These are phyloP conservation scores for Sanghuangporus baumii DNA, from an alignment of 1,284 basidiomycete species.

Conservation along the genomic window DNA sequence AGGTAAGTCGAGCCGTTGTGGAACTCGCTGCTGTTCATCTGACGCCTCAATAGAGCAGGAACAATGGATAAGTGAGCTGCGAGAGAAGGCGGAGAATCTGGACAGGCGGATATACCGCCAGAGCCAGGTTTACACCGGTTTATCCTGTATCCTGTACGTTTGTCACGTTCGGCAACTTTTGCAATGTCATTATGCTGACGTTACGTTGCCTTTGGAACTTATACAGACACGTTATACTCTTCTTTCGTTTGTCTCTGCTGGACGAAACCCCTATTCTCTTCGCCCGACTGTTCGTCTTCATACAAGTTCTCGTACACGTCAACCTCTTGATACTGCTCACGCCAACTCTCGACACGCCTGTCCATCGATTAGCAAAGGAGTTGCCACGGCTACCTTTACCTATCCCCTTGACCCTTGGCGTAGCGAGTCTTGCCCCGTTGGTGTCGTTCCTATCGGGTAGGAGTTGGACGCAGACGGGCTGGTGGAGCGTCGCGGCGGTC, in stretches of 20 bases:
- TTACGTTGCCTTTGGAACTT: neutral
- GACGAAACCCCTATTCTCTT: slow-evolving; percentile 6
- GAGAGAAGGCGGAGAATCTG: neutral
- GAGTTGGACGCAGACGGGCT: slow-evolving; percentile 11
- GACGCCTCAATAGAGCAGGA: slow-evolving; percentile 10
- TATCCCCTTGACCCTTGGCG: neutral
- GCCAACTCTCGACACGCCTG: neutral
- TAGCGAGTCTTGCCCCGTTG: neutral
- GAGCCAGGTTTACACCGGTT: neutral
- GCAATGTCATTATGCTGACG: neutral
- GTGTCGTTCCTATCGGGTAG: slow-evolving; percentile 4
- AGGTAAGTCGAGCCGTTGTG: neutral
- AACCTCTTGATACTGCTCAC: slow-evolving; percentile 2
- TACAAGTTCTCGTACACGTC: slow-evolving; percentile 6
- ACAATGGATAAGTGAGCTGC: slow-evolving; percentile 6
- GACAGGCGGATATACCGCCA: neutral
- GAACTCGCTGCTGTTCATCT: neutral
- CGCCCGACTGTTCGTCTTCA: slow-evolving; percentile 5
- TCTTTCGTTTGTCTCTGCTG: slow-evolving; percentile 4
- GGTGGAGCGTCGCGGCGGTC: slow-evolving; percentile 10
- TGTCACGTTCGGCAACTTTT: neutral
- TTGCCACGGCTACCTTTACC: neutral
- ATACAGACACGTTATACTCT: slow-evolving; percentile 6
- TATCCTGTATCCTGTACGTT: slow-evolving; percentile 8
- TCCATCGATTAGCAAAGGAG: neutral